Percentiles rank a stretch among this genome's conserved stretches.
Evolutionary conservation across 148 eudicot species (phyloP).

Genomic region (Cornus florida): DNA sequence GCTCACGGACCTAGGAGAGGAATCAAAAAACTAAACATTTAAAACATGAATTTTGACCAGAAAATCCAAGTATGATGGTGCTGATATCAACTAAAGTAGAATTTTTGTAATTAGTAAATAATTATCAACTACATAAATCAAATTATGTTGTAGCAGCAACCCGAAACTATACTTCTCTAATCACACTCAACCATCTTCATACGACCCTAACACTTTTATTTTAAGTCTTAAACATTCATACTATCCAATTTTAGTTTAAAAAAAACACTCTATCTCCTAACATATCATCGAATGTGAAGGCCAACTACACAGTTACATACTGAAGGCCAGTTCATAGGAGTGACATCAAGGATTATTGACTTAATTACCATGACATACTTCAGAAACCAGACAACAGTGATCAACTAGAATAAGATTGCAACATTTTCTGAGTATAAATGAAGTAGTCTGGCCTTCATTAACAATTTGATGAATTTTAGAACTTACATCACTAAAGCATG

Average conservation of each 20-base stretch:
- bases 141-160: neutral
- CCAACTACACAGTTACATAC: neutral
- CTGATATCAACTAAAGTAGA: neutral
- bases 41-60: neutral
- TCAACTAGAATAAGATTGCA: neutral
- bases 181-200: neutral
- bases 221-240: neutral
- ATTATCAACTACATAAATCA: neutral
- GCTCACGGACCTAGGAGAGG: conserved; percentile 73
- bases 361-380: neutral
- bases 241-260: neutral
- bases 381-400: neutral
- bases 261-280: neutral
- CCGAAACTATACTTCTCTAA: neutral
- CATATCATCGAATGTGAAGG: neutral
- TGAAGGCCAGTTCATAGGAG: neutral
- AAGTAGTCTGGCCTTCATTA: neutral
- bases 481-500: too few relatives aligned
- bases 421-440: neutral
- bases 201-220: neutral
- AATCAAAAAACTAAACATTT: conserved; percentile 14
- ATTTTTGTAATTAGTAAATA: neutral
- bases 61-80: neutral
- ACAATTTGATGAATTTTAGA: neutral
- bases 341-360: neutral